phyloP scores from a whole-genome alignment of 805 yeast genomes.

The Teunomyces gatunensis region DNA sequence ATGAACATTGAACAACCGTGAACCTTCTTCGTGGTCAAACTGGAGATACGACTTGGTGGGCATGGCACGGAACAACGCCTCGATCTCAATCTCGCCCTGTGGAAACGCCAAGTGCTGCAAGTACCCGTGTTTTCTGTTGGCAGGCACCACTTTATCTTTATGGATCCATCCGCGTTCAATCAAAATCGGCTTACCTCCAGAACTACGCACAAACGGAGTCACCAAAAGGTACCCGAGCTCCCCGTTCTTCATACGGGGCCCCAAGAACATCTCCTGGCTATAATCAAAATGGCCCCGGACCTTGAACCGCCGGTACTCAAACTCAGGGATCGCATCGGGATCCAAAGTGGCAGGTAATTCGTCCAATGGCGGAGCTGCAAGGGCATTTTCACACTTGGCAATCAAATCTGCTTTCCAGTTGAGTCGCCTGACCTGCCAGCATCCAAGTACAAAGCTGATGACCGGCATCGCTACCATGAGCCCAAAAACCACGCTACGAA shows the following conservation, averaged over 20 bases:
- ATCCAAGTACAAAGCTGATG: slow-evolving; percentile 78
- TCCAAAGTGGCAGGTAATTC: slow-evolving; percentile 62
- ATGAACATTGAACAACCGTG: slow-evolving; percentile 71
- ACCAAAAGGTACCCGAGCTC: slow-evolving; percentile 74
- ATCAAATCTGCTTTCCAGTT: slow-evolving; percentile 86
- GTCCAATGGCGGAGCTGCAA: slow-evolving; percentile 69
- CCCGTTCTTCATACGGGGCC: slow-evolving; percentile 74
- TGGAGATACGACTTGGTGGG: slow-evolving; percentile 61
- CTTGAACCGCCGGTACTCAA: slow-evolving; percentile 80
- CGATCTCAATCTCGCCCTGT: slow-evolving; percentile 64
- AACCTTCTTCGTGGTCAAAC: slow-evolving; percentile 64
- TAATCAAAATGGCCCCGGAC: slow-evolving; percentile 79
- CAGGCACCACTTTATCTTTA: slow-evolving; percentile 61
- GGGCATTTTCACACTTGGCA: slow-evolving; percentile 76
- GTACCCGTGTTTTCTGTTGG: slow-evolving; percentile 42
- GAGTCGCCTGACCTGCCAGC: slow-evolving; percentile 88
- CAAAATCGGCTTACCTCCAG: slow-evolving; percentile 73
- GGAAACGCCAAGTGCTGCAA: slow-evolving; percentile 74
- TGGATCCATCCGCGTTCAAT: slow-evolving; percentile 92
- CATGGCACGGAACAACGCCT: slow-evolving; percentile 71
- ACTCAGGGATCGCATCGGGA: slow-evolving; percentile 64
- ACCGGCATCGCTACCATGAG: slow-evolving; percentile 75
- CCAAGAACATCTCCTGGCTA: slow-evolving; percentile 84
- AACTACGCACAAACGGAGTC: slow-evolving; percentile 75
- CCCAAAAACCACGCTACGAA: slow-evolving; percentile 42